Conservation (phyloP, 2,329 filamentous ascomycete species). For the Tolypocladium tundrense region DNA sequence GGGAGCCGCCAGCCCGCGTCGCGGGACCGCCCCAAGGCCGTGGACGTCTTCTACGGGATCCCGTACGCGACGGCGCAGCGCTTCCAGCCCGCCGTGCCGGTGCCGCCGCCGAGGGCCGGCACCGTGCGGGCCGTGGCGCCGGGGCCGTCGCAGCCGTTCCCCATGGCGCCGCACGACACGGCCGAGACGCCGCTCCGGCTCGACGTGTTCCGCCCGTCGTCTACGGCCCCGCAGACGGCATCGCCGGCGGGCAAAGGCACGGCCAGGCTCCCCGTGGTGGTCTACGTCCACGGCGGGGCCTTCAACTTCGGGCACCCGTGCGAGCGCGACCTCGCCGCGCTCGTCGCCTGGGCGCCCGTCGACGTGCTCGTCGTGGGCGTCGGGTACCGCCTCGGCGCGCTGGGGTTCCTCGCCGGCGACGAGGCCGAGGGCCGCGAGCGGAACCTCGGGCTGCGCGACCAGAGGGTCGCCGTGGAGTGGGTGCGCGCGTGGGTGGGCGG, state of each 20-base stretch:
- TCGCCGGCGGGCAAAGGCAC: no score
- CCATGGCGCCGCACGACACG: conserved; percentile 15
- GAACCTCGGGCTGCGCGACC: conserved; percentile 57
- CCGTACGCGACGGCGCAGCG: conserved; percentile 38
- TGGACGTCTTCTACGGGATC: conserved; percentile 39
- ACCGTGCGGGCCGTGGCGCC: conserved; percentile 23
- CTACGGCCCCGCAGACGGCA: no score
- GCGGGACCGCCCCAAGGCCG: conserved; percentile 22
- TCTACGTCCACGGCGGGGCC: conserved; percentile 54
- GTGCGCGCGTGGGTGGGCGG: conserved; percentile 45
- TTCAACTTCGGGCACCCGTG: conserved; percentile 46
- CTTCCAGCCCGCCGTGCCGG: conserved; percentile 30
- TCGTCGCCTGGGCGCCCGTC: conserved; percentile 42
- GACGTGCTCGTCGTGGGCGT: conserved; percentile 49
- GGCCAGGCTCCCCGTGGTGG: conserved; percentile 28
- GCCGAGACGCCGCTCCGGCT: conserved; percentile 43
- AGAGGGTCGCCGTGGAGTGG: conserved; percentile 49
- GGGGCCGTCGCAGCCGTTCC: conserved; percentile 17
- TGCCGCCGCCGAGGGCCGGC: conserved; percentile 10
- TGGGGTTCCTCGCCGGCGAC: conserved; percentile 57
- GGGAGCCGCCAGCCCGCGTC: conserved; percentile 12
- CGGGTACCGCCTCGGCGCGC: conserved; percentile 53
- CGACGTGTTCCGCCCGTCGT: conserved; percentile 18
- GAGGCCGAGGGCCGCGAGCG: conserved; percentile 42
- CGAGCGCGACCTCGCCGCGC: conserved; percentile 49